Conservation (phyloP, 75 land plant genomes). For the Pinus tabuliformis region DNA sequence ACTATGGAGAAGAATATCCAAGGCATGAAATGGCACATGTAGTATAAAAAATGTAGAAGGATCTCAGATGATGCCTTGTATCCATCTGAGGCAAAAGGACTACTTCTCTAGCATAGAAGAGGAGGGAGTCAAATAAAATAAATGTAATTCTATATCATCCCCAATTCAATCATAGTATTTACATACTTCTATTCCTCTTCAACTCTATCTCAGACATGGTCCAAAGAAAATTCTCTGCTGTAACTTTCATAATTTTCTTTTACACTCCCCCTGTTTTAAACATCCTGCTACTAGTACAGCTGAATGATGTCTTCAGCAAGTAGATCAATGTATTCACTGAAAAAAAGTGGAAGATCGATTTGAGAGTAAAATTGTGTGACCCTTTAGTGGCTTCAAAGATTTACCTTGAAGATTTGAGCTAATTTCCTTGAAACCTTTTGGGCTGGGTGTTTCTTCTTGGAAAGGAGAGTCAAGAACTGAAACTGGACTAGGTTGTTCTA, state of each 20-base stretch:
- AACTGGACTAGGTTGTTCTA: constrained; percentile 48
- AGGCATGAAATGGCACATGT: too few species aligned
- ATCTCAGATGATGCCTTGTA: background rate
- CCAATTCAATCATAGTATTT: background rate
- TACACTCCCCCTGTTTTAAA: background rate
- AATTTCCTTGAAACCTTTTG: constrained; percentile 48
- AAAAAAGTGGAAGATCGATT: background rate
- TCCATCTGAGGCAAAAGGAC: background rate
- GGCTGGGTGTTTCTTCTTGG: constrained; percentile 41
- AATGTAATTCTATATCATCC: background rate
- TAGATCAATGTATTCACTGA: background rate
- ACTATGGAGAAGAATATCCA: too few species aligned
- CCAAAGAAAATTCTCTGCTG: background rate
- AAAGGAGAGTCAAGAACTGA: constrained; percentile 62
- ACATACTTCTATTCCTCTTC: background rate
- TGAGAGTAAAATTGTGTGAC: background rate
- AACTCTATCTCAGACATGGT: background rate
- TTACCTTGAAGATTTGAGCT: constrained; percentile 65
- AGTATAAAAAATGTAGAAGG: background rate
- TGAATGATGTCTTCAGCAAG: background rate
- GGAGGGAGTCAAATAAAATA: background rate
- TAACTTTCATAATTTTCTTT: background rate
- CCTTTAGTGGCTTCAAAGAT: background rate
- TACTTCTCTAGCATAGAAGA: background rate
- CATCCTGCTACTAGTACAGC: background rate